Conservation (phyloP, 2,329 filamentous ascomycete species). For the Trichophyton verrucosum region DNA sequence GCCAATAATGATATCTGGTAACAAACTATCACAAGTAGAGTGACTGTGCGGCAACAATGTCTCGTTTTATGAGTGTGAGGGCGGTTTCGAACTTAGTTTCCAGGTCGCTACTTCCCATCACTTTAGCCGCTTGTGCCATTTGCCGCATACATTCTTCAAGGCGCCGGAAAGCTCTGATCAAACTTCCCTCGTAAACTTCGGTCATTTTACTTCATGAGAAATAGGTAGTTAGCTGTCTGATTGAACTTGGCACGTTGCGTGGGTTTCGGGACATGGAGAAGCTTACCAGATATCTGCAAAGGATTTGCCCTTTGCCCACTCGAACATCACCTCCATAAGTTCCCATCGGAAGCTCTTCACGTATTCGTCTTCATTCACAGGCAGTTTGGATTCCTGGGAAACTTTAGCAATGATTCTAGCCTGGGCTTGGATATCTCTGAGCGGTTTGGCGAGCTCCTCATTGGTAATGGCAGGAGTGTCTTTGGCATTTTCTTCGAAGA, state of each 20-base stretch:
- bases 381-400: slow-evolving; percentile 83
- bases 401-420: slow-evolving; percentile 85
- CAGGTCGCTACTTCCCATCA: slow-evolving; percentile 94
- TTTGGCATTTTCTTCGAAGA: slow-evolving; percentile 92
- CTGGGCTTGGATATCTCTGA: slow-evolving; percentile 73
- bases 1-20: neutral
- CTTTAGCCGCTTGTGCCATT: slow-evolving; percentile 89
- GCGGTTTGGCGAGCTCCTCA: slow-evolving; percentile 77
- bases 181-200: slow-evolving; percentile 88
- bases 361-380: slow-evolving; percentile 92
- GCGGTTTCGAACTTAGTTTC: slow-evolving; percentile 84
- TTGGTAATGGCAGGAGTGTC: slow-evolving; percentile 53
- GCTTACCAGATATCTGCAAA: slow-evolving; percentile 93
- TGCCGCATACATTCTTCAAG: slow-evolving; percentile 88
- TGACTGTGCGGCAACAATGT: slow-evolving; percentile 90
- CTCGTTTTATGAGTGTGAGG: slow-evolving; percentile 72
- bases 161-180: slow-evolving; percentile 91
- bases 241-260: neutral
- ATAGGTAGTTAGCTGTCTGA: slow-evolving; percentile 5
- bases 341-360: slow-evolving; percentile 81
- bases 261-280: neutral
- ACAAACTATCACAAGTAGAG: slow-evolving; percentile 58
- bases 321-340: slow-evolving; percentile 89
- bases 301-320: slow-evolving; percentile 79
- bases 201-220: slow-evolving; percentile 74